Evolutionary conservation across 2,329 filamentous ascomycete genomes (phyloP).

Genomic region (Colletotrichum sp.): DNA sequence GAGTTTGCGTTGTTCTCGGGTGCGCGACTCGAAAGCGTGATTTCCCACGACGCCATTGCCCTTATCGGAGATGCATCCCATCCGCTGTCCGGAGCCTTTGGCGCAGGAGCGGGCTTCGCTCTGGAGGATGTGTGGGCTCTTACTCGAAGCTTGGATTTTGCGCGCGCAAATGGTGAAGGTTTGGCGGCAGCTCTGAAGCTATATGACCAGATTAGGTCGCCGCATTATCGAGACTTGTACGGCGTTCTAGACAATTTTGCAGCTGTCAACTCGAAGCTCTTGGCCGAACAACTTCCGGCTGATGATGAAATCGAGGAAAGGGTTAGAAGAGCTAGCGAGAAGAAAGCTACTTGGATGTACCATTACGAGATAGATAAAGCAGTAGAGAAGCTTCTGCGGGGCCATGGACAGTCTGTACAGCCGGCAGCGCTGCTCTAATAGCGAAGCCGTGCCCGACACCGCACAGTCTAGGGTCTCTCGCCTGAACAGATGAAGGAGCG

Average conservation of each 20-base stretch:
- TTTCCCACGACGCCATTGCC: slow-evolving; percentile 35
- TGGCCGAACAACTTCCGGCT: slow-evolving; percentile 17
- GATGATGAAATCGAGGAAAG: slow-evolving; percentile 30
- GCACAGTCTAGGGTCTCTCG: accelerated
- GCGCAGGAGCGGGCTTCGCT: slow-evolving; percentile 42
- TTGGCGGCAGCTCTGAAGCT: slow-evolving; percentile 26
- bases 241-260: slow-evolving; percentile 28
- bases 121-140: slow-evolving; percentile 35
- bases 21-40: slow-evolving; percentile 30
- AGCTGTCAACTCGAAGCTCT: slow-evolving; percentile 15
- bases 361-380: slow-evolving; percentile 26
- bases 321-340: slow-evolving; percentile 23
- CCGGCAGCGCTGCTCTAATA: not conserved
- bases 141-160: slow-evolving; percentile 27
- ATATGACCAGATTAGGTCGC: slow-evolving; percentile 31
- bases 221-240: slow-evolving; percentile 31
- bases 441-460: accelerated
- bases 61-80: slow-evolving; percentile 62
- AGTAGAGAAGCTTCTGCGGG: not conserved
- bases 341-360: slow-evolving; percentile 30
- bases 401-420: not conserved
- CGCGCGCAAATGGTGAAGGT: slow-evolving; percentile 18
- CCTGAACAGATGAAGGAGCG: accelerated
- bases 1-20: slow-evolving; percentile 35
- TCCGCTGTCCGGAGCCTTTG: slow-evolving; percentile 52